Base-by-base conservation (phyloP, 371 early-diverging fungal genomes). In the Rhizopus arrhizus region DNA sequence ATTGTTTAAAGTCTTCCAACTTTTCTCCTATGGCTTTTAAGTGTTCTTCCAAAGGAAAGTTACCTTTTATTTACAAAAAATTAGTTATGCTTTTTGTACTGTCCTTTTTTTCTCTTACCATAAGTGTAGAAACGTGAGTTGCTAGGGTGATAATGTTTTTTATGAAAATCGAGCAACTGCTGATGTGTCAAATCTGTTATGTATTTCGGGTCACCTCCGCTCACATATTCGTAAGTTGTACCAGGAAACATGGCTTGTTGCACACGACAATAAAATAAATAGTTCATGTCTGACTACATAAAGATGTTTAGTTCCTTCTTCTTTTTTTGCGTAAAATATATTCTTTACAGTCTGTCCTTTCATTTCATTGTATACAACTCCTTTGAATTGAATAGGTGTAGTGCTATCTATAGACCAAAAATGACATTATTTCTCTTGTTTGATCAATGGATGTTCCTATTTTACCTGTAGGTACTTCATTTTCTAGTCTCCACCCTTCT, bases 291-390 rank as follows among this genome's bases (percentile, higher is more conserved):
- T 36, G 82, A 83, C 80, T 81, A 70, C 41, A 29, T 10, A 15
- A 13, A 11, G 43, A 43, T 43, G 43, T n/a, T 5, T 15, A n/a
- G 42, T 43, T 43, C 15, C 0, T 5, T 43, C 5, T 15, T 13
- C n/a, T n/a, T 15, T n/a, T 43, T n/a, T 15, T n/a, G 8, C 43
- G 5, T n/a, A 5, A 7, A 9, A 5, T 43, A 13, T 43, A 13
- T 13, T 43, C 15, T 43, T 60, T 82, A 85, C 86, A 67, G 91
- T 84, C 57, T 86, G 89, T 8, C 98, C 98, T 80, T 97, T 97
- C 98, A 97, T 97, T 65, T 97, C 98, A 72, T 97, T 97, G 72
- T 92, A 97, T 4, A 97, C 98, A 35, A 97, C 92, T 32, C 98
- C 98, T 63, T 95, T 96, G 69, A 97, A 80, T 38, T 80, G 78